A percentile compares a stretch with the other conserved stretches of the same genome.
Evolutionary conservation across 1,284 basidiomycete species (phyloP).

Genomic region (Fomitopsis palustris): DNA sequence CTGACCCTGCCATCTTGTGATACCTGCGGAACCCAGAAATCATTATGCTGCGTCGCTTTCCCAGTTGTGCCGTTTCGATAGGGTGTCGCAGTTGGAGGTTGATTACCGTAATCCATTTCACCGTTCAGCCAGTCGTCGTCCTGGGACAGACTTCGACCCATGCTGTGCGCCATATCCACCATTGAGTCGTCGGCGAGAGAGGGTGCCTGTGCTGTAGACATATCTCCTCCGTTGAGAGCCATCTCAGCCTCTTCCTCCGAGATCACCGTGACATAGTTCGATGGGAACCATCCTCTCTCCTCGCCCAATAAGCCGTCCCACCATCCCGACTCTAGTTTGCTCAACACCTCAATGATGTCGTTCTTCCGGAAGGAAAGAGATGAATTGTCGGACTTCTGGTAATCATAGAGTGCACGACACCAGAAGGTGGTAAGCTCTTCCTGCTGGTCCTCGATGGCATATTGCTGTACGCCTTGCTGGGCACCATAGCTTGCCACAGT

Average conservation of each 20-base stretch:
- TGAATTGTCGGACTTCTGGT: conserved; percentile 82
- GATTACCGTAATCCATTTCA: conserved; percentile 17
- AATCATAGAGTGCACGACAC: conserved; percentile 92
- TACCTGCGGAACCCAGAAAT: conserved; percentile 80
- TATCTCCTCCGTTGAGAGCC: conserved; percentile 51
- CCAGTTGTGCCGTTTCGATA: conserved; percentile 11
- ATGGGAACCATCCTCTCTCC: conserved; percentile 96
- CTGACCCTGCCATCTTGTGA: conserved; percentile 70
- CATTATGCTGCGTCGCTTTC: conserved; percentile 44
- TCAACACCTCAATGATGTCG: conserved; percentile 93
- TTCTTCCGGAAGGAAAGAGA: conserved; percentile 85
- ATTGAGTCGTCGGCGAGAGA: conserved; percentile 31
- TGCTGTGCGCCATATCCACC: conserved; percentile 48
- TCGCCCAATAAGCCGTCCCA: conserved; percentile 95
- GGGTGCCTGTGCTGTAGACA: conserved; percentile 20
- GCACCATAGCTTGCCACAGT: conserved; percentile 12
- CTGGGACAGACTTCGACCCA: conserved; percentile 37
- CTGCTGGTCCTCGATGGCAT: conserved; percentile 47
- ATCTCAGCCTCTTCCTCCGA: conserved; percentile 77
- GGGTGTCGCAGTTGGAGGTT: conserved; percentile 7
- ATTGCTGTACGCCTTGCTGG: conserved; percentile 10
- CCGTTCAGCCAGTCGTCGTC: conserved; percentile 29
- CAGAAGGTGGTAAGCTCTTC: conserved; percentile 62
- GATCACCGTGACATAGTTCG: conserved; percentile 87
- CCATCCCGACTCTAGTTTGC: conserved; percentile 92